These are phyloP conservation scores for Brassica napus DNA, from an alignment of 345 rosid species.

Conservation along the genomic window DNA sequence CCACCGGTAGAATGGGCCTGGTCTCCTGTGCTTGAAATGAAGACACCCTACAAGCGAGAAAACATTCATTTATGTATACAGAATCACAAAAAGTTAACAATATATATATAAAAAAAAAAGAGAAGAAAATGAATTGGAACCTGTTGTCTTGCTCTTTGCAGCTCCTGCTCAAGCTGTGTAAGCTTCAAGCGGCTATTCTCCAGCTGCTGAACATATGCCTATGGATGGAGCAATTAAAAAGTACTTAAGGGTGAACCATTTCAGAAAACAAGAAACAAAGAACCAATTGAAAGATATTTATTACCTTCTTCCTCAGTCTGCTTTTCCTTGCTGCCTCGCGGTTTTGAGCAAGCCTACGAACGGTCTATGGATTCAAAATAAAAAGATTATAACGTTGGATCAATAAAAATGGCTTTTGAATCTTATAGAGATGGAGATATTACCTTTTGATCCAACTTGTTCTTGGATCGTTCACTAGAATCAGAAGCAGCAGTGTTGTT, in stretches of 20 bases:
- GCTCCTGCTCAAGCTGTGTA: slow-evolving; percentile 95
- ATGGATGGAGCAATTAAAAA: slow-evolving; percentile 18
- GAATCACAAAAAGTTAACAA: not conserved
- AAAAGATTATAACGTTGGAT: slow-evolving; percentile 18
- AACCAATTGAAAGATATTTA: slow-evolving; percentile 13
- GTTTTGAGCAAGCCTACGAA: slow-evolving; percentile 97
- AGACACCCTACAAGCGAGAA: slow-evolving; percentile 64
- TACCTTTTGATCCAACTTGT: slow-evolving; percentile 92
- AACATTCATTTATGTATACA: not conserved
- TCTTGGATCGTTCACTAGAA: slow-evolving; percentile 93
- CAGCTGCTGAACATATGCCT: slow-evolving; percentile 99
- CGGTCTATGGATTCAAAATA: slow-evolving; percentile 50
- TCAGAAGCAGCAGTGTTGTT: not conserved
- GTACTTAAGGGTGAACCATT: not conserved
- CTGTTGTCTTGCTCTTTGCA: slow-evolving; percentile 98
- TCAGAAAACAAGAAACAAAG: not conserved
- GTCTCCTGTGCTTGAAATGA: slow-evolving; percentile 95
- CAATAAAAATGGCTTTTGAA: not conserved
- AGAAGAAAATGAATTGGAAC: slow-evolving; percentile 42
- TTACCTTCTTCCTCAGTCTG: slow-evolving; percentile 85
- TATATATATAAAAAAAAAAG: not conserved
- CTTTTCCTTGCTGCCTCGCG: slow-evolving; percentile 99
- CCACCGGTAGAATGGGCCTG: slow-evolving; percentile 91
- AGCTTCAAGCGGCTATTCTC: slow-evolving; percentile 96
- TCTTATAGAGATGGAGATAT: not conserved